Evolutionary conservation across 2,329 filamentous ascomycete genomes (phyloP), one percentile per base, ranked within the genome.

Genomic region (Mycogone perniciosa): DNA sequence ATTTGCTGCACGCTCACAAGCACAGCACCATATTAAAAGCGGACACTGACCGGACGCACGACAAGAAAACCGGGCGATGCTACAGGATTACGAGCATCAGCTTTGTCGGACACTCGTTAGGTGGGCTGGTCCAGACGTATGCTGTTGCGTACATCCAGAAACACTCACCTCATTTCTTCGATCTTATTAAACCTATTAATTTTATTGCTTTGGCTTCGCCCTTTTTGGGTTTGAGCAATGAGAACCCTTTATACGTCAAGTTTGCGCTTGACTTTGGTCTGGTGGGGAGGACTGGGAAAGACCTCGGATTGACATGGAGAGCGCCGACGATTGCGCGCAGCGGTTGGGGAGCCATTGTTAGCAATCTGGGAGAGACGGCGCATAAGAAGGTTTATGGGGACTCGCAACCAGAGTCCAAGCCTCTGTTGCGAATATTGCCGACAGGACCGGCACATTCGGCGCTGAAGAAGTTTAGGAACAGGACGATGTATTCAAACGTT

Each of bases 81-180:
- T 97, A 95, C 67, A 85, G 83, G 58, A 89, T 95, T 61, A 93
- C 90, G 8, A 95, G 90, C 65, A 96, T 97, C 66, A 96, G 91
- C 63, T 96, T 97, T 64, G 81, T 97, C 51, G 90, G 85, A 0
- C 92, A 97, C 69, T 96, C 91, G 0, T 79, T 97, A 0, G 92
- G 92, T 30, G 92, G 92, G 0, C 74, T 95, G 13, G 80, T 96
- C 11, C 92, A 97, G 67, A 95, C 88, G 0, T 97, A 97, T 65
- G 92, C 92, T 2, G 85, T 97, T 52, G 92, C 91, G 7, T 97
- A 97, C 65, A 95, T 97, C 42, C 88, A 96, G 61, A 96, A 96
- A 64, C 90, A 97, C 66, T 95, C 89, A 0, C 92, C 92, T 1
- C 74, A 85, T 7, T 97, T 97, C 66, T 97, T 97, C 61, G 79